A percentile compares a stretch with the other conserved stretches of the same genome.
Conservation (phyloP, 169 alveolate species). For the Plasmodium malariae region DNA sequence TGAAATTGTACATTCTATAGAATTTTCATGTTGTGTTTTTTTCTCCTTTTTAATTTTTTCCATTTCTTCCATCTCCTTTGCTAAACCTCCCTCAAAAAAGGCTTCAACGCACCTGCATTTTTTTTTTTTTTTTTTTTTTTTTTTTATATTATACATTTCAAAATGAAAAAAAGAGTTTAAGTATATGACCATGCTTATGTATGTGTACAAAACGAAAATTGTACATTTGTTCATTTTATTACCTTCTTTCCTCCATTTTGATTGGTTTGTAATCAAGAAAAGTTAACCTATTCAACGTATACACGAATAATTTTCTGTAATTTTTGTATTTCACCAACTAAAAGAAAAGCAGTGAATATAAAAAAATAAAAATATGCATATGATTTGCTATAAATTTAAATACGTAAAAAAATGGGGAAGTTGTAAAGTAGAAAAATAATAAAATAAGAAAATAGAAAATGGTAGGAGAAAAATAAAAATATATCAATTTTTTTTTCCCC, state of each 20-base stretch:
- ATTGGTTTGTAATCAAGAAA: slow-evolving; percentile 67
- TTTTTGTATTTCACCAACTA: slow-evolving; percentile 40
- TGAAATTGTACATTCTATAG: slow-evolving; percentile 50
- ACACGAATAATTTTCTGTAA: slow-evolving; percentile 62
- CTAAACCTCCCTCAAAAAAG: slow-evolving; percentile 49
- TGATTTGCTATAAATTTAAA: too few species aligned
- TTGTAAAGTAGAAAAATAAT: too few species aligned
- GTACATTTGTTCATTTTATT: background rate
- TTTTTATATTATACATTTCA: background rate
- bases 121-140: background rate
- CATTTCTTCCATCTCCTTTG: slow-evolving; percentile 48
- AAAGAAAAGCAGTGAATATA: too few species aligned
- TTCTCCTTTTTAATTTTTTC: slow-evolving; percentile 50
- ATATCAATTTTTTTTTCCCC: too few species aligned
- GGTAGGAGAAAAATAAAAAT: too few species aligned
- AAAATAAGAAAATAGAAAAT: too few species aligned
- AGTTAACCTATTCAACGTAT: slow-evolving; percentile 35
- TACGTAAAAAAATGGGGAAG: too few species aligned
- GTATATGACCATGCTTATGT: too few species aligned
- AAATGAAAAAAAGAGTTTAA: too few species aligned
- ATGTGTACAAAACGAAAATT: too few species aligned
- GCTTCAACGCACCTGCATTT: slow-evolving; percentile 61
- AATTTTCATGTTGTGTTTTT: slow-evolving; percentile 32
- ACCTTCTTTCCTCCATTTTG: slow-evolving; percentile 72
- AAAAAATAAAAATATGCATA: too few species aligned